phyloP scores from a whole-genome alignment of 2,329 filamentous ascomycete genomes.

The Albifimbria verrucaria region DNA sequence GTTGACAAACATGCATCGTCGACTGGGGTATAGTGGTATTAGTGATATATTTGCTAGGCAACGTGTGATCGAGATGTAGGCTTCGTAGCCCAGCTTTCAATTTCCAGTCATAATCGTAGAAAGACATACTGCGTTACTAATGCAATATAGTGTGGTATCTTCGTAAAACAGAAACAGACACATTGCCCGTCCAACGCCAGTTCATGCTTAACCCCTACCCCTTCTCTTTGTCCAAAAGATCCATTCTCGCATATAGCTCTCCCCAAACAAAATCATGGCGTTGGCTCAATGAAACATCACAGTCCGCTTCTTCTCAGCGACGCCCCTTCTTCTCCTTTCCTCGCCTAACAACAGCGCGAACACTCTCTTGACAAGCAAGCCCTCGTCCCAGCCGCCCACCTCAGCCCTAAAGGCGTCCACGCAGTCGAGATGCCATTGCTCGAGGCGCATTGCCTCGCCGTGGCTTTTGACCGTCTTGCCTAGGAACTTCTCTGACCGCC shows the following conservation, averaged over 20 bases:
- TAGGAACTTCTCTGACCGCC: conserved; percentile 33
- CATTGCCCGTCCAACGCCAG: conserved; percentile 2
- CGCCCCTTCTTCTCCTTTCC: conserved; percentile 24
- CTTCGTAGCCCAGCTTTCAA: background rate
- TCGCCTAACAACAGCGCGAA: conserved; percentile 52
- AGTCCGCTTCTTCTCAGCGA: conserved; percentile 11
- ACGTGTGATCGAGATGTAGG: too few species aligned
- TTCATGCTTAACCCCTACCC: conserved; percentile 8
- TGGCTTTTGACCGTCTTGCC: conserved; percentile 47
- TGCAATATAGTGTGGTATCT: conserved; percentile 2
- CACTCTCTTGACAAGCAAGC: conserved; percentile 46
- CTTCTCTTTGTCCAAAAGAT: conserved; percentile 1
- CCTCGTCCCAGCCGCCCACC: conserved; percentile 49
- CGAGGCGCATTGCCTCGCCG: conserved; percentile 43
- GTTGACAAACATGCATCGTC: too few species aligned
- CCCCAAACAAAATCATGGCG: background rate
- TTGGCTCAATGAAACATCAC: conserved; percentile 28
- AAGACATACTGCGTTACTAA: background rate
- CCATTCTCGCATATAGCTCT: background rate
- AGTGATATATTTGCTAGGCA: too few species aligned
- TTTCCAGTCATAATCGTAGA: background rate
- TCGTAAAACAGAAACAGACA: conserved; percentile 7
- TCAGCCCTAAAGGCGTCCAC: conserved; percentile 50
- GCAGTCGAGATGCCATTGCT: conserved; percentile 57
- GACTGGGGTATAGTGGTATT: too few species aligned